Percentiles rank a stretch among this genome's conserved stretches.
Evolutionary conservation across 2,329 filamentous ascomycete genomes (phyloP).

Genomic region (Trichoderma citrinoviride): DNA sequence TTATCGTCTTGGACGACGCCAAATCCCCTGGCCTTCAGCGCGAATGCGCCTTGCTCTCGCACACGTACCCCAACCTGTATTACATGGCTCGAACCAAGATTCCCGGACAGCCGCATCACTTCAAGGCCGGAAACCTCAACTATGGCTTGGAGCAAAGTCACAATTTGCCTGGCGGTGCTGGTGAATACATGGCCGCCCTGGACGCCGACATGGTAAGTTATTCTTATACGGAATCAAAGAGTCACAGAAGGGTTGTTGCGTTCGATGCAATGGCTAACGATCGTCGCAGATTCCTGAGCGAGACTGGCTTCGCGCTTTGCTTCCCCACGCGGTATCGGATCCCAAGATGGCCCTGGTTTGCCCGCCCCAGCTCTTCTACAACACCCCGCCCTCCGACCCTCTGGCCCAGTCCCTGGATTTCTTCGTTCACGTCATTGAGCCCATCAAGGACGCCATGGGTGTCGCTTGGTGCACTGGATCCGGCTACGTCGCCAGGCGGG

Average conservation of each 20-base stretch:
- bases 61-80: slow-evolving; percentile 47
- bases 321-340: slow-evolving; percentile 60
- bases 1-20: slow-evolving; percentile 57
- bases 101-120: slow-evolving; percentile 51
- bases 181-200: slow-evolving; percentile 59
- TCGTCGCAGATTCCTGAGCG: slow-evolving; percentile 55
- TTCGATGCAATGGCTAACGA: neutral
- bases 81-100: slow-evolving; percentile 53
- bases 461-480: slow-evolving; percentile 66
- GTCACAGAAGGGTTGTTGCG: neutral
- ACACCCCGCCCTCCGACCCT: slow-evolving; percentile 57
- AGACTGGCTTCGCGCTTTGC: slow-evolving; percentile 56
- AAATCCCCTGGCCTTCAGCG: slow-evolving; percentile 44
- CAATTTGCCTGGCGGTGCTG: slow-evolving; percentile 53
- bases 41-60: slow-evolving; percentile 38
- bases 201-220: slow-evolving; percentile 61
- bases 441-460: slow-evolving; percentile 49
- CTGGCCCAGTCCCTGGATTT: slow-evolving; percentile 57
- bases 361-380: slow-evolving; percentile 62
- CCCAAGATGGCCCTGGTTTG: slow-evolving; percentile 58
- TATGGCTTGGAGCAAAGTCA: slow-evolving; percentile 53
- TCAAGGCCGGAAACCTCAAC: slow-evolving; percentile 65
- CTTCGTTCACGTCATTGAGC: slow-evolving; percentile 54
- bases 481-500: slow-evolving; percentile 58
- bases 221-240: neutral